A percentile compares a stretch with the other conserved stretches of the same genome.
These are phyloP conservation scores for Coemansia umbellata DNA, from an alignment of 192 early-diverging fungal genomes.

Conservation along the genomic window DNA sequence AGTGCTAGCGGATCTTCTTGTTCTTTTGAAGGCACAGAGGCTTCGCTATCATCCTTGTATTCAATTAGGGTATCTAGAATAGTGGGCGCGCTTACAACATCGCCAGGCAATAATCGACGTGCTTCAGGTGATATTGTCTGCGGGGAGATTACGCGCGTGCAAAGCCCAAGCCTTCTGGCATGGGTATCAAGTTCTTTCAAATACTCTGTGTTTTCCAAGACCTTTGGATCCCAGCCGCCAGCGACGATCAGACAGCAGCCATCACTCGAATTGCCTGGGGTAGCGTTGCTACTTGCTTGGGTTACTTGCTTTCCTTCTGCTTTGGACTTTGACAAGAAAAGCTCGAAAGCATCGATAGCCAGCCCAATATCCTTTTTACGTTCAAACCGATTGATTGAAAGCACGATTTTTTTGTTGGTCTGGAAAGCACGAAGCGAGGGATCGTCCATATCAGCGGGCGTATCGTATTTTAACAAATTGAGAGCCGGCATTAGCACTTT, in stretches of 20 bases:
- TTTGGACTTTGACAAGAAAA: neutral
- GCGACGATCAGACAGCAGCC: constrained; percentile 66
- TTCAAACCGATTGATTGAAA: constrained; percentile 98
- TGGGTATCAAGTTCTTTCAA: constrained; percentile 64
- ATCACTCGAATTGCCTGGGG: too few relatives aligned
- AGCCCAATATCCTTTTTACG: constrained; percentile 86
- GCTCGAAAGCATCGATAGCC: constrained; percentile 72
- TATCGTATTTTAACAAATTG: constrained; percentile 68
- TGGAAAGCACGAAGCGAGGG: constrained; percentile 46
- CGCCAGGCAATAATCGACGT: constrained; percentile 14
- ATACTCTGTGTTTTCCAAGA: constrained; percentile 85
- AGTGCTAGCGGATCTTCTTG: constrained; percentile 16
- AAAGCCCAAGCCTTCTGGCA: constrained; percentile 45
- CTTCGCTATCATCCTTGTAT: neutral
- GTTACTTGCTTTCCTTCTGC: too few relatives aligned
- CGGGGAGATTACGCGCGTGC: constrained; percentile 33
- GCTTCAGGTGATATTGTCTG: neutral
- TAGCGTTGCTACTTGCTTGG: neutral
- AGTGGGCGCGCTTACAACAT: constrained; percentile 6
- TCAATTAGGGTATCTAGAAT: constrained; percentile 2
- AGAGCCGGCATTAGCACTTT: constrained; percentile 84
- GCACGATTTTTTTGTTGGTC: constrained; percentile 13
- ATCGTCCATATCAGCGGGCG: constrained; percentile 52
- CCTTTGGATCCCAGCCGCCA: constrained; percentile 83
- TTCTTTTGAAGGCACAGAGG: too few relatives aligned